Evolutionary conservation across 1,139 yeast genomes (phyloP).

Genomic region (Pneumocystis jirovecii): DNA sequence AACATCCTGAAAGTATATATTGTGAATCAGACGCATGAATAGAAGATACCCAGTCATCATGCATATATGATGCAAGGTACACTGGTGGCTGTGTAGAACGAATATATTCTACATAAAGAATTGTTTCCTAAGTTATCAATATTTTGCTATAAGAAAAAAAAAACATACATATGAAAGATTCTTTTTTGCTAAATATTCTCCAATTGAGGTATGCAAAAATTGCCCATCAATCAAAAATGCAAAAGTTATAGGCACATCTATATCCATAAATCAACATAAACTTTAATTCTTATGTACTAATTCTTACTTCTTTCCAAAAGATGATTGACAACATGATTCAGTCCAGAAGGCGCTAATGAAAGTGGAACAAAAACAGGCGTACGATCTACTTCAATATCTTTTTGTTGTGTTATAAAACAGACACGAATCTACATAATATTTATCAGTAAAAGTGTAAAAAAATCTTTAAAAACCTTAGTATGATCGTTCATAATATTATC

Average conservation of each 20-base stretch:
- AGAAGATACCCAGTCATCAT: conserved; percentile 92
- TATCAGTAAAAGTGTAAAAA: not conserved
- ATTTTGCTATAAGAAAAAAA: too few relatives aligned
- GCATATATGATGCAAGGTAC: conserved; percentile 69
- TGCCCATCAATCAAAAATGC: conserved; percentile 62
- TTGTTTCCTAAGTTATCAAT: conserved; percentile 36
- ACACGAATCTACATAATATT: conserved; percentile 4
- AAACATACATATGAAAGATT: conserved; percentile 45
- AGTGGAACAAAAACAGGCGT: conserved; percentile 68
- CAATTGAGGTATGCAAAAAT: conserved; percentile 59
- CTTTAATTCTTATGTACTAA: conserved; percentile 18
- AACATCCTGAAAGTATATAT: conserved; percentile 71
- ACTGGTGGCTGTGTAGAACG: conserved; percentile 89
- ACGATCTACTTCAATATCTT: conserved; percentile 63
- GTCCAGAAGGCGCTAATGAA: conserved; percentile 71
- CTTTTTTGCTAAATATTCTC: conserved; percentile 57
- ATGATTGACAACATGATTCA: conserved; percentile 90
- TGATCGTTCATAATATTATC: not conserved
- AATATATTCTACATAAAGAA: conserved; percentile 71
- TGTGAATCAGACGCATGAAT: conserved; percentile 33
- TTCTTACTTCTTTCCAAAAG: conserved; percentile 31
- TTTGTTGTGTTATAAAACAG: conserved; percentile 55
- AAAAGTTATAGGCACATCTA: conserved; percentile 61
- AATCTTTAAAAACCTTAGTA: not conserved
- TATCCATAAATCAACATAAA: conserved; percentile 3